A percentile compares a stretch with the other conserved stretches of the same genome.
These are phyloP conservation scores for Cyamopsis tetragonoloba DNA, from an alignment of 306 rosid species.

Conservation along the genomic window DNA sequence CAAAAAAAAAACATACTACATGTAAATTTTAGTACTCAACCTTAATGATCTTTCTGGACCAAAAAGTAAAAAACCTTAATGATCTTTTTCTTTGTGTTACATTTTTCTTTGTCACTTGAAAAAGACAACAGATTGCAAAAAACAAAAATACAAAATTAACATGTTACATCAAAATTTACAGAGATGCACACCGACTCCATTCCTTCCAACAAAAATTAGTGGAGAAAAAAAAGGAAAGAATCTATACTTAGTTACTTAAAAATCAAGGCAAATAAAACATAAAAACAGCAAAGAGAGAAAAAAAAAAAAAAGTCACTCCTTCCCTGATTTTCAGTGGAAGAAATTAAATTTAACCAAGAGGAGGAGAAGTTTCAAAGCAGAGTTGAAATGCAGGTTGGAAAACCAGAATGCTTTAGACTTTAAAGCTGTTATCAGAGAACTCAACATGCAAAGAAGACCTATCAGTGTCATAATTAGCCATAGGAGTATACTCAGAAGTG, in stretches of 20 bases:
- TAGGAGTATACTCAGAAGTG: conserved; percentile 19
- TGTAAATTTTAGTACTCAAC: neutral
- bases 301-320: conserved; percentile 7
- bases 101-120: neutral
- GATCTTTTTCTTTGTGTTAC: neutral
- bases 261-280: conserved; percentile 20
- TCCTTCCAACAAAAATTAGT: conserved; percentile 17
- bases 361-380: neutral
- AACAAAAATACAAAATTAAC: neutral
- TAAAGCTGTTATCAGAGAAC: conserved; percentile 17
- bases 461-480: conserved; percentile 16
- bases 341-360: neutral
- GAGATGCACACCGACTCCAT: conserved; percentile 5
- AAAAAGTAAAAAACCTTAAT: no score
- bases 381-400: neutral
- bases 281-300: neutral
- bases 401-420: neutral
- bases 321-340: neutral
- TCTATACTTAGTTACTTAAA: conserved; percentile 3
- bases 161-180: conserved; percentile 28
- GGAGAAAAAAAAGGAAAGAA: neutral
- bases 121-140: neutral
- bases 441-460: conserved; percentile 21
- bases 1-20: no score
- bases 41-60: no score